phyloP scores from a whole-genome alignment of 176 grass and related monocot genomes.

The Musa itinerans region DNA sequence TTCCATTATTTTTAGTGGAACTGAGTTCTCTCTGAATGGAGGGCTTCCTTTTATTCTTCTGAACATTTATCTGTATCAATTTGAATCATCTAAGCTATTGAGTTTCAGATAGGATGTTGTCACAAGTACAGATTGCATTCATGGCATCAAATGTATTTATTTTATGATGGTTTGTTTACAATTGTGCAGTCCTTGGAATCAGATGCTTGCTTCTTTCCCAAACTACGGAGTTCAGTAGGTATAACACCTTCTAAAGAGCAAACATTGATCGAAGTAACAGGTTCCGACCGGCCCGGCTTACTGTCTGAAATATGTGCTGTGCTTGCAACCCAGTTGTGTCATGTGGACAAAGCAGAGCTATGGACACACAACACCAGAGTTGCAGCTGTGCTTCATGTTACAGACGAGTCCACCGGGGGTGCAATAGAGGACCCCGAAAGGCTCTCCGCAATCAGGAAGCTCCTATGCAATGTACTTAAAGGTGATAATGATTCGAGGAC shows the following conservation, averaged over 20 bases:
- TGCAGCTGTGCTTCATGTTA: constrained; percentile 16
- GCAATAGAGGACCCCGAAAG: constrained; percentile 8
- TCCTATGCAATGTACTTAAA: constrained; percentile 11
- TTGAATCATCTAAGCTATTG: background rate
- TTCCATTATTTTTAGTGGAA: background rate
- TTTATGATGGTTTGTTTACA: background rate
- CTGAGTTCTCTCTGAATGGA: background rate
- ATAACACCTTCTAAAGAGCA: background rate
- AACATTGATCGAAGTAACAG: constrained; percentile 12
- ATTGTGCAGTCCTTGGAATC: constrained; percentile 9
- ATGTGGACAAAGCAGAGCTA: constrained; percentile 13
- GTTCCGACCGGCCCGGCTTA: constrained; percentile 15
- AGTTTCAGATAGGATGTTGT: too few relatives aligned
- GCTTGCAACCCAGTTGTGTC: constrained; percentile 6
- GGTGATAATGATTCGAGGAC: background rate
- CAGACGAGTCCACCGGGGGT: constrained; percentile 15
- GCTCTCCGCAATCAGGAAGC: constrained; percentile 2
- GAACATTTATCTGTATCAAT: background rate
- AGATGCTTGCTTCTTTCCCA: constrained; percentile 5
- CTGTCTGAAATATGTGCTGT: constrained; percentile 17
- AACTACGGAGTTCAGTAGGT: background rate
- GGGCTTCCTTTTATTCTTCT: background rate
- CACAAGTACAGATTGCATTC: too few relatives aligned
- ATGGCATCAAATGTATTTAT: background rate
- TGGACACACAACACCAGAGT: constrained; percentile 23